Evolutionary conservation across 371 early-diverging fungal genomes (phyloP).

Genomic region (Mortierella sp.): DNA sequence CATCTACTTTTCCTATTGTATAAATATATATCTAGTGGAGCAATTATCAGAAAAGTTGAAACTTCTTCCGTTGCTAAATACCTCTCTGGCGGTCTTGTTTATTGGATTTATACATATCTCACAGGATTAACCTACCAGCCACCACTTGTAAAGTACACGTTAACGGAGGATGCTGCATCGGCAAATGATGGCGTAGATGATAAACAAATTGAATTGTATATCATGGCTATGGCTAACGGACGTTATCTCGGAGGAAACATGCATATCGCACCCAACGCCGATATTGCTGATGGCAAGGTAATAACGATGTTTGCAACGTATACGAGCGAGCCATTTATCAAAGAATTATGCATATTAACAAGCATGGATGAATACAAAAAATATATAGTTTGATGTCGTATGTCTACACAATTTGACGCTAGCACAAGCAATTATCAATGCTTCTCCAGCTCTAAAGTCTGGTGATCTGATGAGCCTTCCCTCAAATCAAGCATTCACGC

Average conservation of each 20-base stretch:
- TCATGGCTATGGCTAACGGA: constrained; percentile 57
- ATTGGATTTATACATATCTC: constrained; percentile 56
- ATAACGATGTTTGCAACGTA: background rate
- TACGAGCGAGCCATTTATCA: no score
- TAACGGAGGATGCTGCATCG: constrained; percentile 2
- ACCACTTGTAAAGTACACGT: constrained; percentile 36
- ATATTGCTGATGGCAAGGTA: constrained; percentile 49
- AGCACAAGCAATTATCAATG: constrained; percentile 34
- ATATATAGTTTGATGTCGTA: constrained; percentile 39
- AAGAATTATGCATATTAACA: background rate
- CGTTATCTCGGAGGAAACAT: constrained; percentile 53
- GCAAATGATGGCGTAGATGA: constrained; percentile 6
- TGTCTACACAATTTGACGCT: constrained; percentile 45
- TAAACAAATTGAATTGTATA: constrained; percentile 35
- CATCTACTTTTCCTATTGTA: background rate
- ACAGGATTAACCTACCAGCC: constrained; percentile 36
- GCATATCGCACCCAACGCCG: constrained; percentile 49
- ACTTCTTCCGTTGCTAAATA: constrained; percentile 39
- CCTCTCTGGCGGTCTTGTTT: constrained; percentile 40
- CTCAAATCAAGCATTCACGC: constrained; percentile 42
- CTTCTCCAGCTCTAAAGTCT: constrained; percentile 42
- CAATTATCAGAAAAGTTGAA: constrained; percentile 47
- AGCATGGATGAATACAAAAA: background rate
- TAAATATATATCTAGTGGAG: constrained; percentile 23
- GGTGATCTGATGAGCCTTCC: constrained; percentile 45